A percentile compares a stretch with the other conserved stretches of the same genome.
Conservation (phyloP, 1,284 basidiomycete species). For the Hymenochaete sp. region DNA sequence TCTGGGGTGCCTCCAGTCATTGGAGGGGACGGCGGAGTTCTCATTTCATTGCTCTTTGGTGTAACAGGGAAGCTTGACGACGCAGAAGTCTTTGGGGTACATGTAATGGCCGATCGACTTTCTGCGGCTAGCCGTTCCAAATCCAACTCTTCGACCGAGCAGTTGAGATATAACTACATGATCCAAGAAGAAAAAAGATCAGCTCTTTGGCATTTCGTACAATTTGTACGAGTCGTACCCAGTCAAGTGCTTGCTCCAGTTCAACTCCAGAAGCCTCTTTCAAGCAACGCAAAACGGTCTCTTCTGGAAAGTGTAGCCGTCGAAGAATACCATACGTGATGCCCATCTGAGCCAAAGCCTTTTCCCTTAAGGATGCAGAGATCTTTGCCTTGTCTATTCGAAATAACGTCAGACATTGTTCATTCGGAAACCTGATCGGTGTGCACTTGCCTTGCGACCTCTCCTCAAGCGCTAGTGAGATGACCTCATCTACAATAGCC, state of each 20-base stretch:
- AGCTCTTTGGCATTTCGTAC: not conserved
- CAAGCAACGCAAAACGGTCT: slow-evolving; percentile 64
- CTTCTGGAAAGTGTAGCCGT: slow-evolving; percentile 73
- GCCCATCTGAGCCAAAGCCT: slow-evolving; percentile 61
- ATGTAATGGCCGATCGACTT: slow-evolving; percentile 21
- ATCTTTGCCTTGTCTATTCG: slow-evolving; percentile 17
- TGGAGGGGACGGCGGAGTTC: not conserved
- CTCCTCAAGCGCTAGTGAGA: slow-evolving; percentile 41
- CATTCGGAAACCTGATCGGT: slow-evolving; percentile 3
- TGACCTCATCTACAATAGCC: slow-evolving; percentile 47
- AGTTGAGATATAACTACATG: slow-evolving; percentile 59
- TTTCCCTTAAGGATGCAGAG: slow-evolving; percentile 42
- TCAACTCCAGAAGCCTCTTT: slow-evolving; percentile 56
- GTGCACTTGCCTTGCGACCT: slow-evolving; percentile 31
- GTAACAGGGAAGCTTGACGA: slow-evolving; percentile 9
- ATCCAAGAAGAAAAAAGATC: not conserved
- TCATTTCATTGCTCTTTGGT: slow-evolving; percentile 8
- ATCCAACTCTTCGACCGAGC: slow-evolving; percentile 55
- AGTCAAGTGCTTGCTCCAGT: slow-evolving; percentile 86
- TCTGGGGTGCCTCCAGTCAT: not conserved
- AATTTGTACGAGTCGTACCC: slow-evolving; percentile 47
- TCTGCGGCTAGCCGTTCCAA: slow-evolving; percentile 22
- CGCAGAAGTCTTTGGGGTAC: slow-evolving; percentile 27
- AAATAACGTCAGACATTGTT: not conserved
- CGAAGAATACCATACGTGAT: slow-evolving; percentile 79